Evolutionary conservation across 2,329 filamentous ascomycete genomes (phyloP).

Genomic region (Nakataea oryzae): DNA sequence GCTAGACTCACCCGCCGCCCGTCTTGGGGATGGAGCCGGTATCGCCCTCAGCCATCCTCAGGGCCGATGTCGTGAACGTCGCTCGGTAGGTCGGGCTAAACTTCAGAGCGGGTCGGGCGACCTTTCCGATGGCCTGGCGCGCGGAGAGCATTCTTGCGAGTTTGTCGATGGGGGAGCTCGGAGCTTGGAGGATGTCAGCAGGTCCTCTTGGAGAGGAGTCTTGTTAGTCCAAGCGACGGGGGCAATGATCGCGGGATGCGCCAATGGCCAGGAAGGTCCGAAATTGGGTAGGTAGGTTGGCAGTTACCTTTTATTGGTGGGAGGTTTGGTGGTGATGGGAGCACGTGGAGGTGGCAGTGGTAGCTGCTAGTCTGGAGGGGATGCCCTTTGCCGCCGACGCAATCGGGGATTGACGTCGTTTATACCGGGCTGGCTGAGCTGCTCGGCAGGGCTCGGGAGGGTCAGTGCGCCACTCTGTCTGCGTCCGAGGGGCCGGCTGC

Average conservation of each 20-base stretch:
- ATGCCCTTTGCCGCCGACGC: background rate
- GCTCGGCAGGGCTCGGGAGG: background rate
- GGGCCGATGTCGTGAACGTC: constrained; percentile 51
- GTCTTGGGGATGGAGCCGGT: constrained; percentile 49
- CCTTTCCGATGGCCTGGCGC: constrained; percentile 48
- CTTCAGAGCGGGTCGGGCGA: constrained; percentile 39
- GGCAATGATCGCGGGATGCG: background rate
- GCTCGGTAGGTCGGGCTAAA: constrained; percentile 31
- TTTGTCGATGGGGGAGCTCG: background rate
- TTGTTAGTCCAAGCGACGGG: background rate
- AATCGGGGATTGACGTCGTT: background rate
- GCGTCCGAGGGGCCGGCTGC: background rate
- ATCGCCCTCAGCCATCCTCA: constrained; percentile 60
- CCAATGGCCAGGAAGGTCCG: background rate
- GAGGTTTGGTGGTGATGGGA: background rate
- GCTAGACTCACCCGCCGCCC: constrained; percentile 16
- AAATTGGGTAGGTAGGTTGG: too few species aligned
- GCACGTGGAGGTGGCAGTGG: too few species aligned
- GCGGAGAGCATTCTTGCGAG: constrained; percentile 43
- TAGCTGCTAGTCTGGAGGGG: background rate
- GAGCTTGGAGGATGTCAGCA: background rate
- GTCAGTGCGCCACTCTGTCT: background rate
- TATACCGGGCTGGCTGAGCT: background rate
- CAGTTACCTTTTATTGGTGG: background rate
- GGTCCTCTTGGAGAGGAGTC: background rate